Evolutionary conservation across 306 rosid species (phyloP).

Genomic region (Malus fusca): DNA sequence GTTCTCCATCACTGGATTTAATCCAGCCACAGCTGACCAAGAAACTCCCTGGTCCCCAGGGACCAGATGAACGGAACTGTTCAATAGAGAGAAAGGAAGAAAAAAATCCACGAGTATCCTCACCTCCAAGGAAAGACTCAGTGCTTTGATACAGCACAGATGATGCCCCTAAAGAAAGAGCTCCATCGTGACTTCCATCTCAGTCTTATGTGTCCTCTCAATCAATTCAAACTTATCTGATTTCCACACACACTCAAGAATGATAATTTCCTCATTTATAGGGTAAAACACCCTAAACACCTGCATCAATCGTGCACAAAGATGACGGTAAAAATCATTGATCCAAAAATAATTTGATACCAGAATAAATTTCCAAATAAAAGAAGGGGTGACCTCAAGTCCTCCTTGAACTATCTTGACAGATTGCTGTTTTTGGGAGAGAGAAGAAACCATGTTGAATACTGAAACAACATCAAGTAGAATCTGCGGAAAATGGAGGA

Average conservation of each 20-base stretch:
- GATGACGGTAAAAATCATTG: background rate
- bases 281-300: conserved; percentile 74
- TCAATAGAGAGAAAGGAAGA: background rate
- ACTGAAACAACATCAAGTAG: conserved; percentile 62
- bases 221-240: conserved; percentile 53
- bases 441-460: conserved; percentile 72
- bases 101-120: conserved; percentile 9
- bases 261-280: conserved; percentile 41
- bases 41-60: too few species aligned
- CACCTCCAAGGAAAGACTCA: conserved; percentile 55
- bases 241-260: conserved; percentile 64
- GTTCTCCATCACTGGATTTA: too few species aligned
- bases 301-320: conserved; percentile 28
- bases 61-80: too few species aligned
- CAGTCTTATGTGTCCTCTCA: conserved; percentile 39
- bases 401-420: conserved; percentile 51
- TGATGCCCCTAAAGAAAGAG: conserved; percentile 30
- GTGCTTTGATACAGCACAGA: conserved; percentile 44
- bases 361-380: background rate
- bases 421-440: conserved; percentile 58
- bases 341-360: background rate
- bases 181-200: conserved; percentile 30
- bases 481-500: conserved; percentile 38
- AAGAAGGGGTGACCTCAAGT: conserved; percentile 49
- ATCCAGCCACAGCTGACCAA: too few species aligned